Evolutionary conservation across 2,329 filamentous ascomycete genomes (phyloP).

Genomic region (Zelopaecilomyces penicillatus): DNA sequence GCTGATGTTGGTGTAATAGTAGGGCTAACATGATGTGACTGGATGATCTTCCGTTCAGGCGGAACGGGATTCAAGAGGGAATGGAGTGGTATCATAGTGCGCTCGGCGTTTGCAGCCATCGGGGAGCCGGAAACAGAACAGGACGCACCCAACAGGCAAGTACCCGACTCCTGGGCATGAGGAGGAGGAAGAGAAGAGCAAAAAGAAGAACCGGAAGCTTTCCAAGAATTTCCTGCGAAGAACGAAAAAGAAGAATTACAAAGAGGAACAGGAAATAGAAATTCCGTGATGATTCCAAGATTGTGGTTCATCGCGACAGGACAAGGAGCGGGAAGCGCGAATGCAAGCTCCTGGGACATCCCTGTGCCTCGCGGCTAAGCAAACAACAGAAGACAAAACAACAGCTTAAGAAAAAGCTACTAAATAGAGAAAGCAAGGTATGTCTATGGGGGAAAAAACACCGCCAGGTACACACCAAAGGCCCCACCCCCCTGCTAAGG

Average conservation of each 20-base stretch:
- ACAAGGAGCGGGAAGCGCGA: conserved; percentile 14
- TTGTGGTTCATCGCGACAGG: conserved; percentile 14
- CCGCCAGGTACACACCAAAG: too few species aligned
- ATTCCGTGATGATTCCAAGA: conserved; percentile 19
- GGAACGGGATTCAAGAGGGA: conserved; percentile 58
- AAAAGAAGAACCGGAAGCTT: too few species aligned
- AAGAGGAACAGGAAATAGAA: not conserved
- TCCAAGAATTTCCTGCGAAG: too few species aligned
- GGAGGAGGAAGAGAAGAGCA: not conserved
- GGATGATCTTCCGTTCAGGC: conserved; percentile 28
- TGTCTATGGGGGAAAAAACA: too few species aligned
- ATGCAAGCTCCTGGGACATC: conserved; percentile 13
- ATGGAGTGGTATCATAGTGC: conserved; percentile 54
- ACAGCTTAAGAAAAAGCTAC: too few species aligned
- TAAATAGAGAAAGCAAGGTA: too few species aligned
- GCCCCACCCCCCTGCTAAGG: not conserved
- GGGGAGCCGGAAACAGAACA: not conserved
- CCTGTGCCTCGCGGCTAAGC: conserved; percentile 18
- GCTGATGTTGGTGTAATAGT: not conserved
- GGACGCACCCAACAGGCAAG: conserved; percentile 1
- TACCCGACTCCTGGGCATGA: not conserved
- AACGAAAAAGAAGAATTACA: not conserved
- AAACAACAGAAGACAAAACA: conserved; percentile 14
- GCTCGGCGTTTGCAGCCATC: conserved; percentile 12
- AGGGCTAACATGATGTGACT: conserved; percentile 31